Evolutionary conservation across 495 filamentous ascomycete species (phyloP).

Genomic region (Lepraria neglecta): DNA sequence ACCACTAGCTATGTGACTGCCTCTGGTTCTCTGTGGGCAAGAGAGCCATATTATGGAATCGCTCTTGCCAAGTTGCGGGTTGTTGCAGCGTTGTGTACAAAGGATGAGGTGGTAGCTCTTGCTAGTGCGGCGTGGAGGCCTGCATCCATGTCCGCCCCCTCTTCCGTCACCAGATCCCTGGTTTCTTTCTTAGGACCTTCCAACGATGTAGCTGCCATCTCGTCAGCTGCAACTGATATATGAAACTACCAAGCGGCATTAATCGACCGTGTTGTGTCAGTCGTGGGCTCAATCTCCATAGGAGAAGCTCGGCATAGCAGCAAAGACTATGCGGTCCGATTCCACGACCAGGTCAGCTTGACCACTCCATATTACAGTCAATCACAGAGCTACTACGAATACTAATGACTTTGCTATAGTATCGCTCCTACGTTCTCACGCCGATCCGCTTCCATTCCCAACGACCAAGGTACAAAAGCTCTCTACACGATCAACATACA

Average conservation of each 20-base stretch:
- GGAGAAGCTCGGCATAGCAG: not conserved
- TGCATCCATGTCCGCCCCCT: not conserved
- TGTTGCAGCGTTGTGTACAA: too few relatives aligned
- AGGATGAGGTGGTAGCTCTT: not conserved
- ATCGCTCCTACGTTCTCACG: slow-evolving; percentile 76
- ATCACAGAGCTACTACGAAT: not conserved
- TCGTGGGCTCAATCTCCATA: not conserved
- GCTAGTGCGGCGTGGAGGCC: slow-evolving; percentile 1
- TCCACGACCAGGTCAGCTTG: slow-evolving; percentile 1
- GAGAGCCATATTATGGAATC: not conserved
- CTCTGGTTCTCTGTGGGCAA: not conserved
- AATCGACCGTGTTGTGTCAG: not conserved
- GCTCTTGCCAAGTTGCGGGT: not conserved
- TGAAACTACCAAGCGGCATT: not conserved
- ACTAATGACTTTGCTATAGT: slow-evolving; percentile 26
- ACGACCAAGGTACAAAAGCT: slow-evolving; percentile 57
- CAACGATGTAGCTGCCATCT: not conserved
- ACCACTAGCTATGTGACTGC: not conserved
- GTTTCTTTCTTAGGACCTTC: too few relatives aligned
- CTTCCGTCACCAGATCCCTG: too few relatives aligned
- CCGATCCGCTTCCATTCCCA: slow-evolving; percentile 68
- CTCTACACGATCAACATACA: slow-evolving; percentile 72
- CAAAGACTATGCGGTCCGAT: not conserved
- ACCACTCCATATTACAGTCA: not conserved
- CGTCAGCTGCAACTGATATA: not conserved